Evolutionary conservation across 768 basidiomycete genomes (phyloP).

Genomic region (Tubosaeta sp.): DNA sequence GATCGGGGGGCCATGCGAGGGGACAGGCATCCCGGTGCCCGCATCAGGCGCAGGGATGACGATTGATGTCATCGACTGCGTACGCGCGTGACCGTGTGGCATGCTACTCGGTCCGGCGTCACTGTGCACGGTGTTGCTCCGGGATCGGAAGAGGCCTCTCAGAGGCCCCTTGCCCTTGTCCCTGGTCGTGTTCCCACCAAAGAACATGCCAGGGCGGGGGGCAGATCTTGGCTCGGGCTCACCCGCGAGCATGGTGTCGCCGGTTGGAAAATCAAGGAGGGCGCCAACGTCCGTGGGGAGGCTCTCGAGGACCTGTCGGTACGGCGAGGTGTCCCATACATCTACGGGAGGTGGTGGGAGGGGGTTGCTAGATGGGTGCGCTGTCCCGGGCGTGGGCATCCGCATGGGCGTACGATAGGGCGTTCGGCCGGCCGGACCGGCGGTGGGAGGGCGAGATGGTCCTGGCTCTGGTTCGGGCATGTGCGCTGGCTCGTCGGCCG

Average conservation of each 20-base stretch:
- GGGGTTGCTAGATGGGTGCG: conserved; percentile 40
- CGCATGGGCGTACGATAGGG: conserved; percentile 8
- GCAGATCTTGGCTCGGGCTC: conserved; percentile 18
- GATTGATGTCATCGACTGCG: conserved; percentile 19
- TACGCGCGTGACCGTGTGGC: conserved; percentile 17
- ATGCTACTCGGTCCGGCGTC: conserved; percentile 15
- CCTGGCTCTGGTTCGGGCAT: conserved; percentile 4
- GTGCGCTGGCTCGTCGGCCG: not conserved
- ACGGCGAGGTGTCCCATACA: conserved; percentile 54
- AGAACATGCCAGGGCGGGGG: conserved; percentile 17
- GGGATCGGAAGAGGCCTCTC: conserved; percentile 45
- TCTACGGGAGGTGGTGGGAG: conserved; percentile 62
- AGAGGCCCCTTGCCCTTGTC: conserved; percentile 34
- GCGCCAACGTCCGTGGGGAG: conserved; percentile 42
- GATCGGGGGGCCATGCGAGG: conserved; percentile 23
- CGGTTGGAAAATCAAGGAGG: conserved; percentile 10
- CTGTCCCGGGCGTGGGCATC: conserved; percentile 1
- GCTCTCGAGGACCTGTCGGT: conserved; percentile 46
- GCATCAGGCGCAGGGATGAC: conserved; percentile 18
- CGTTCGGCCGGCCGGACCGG: conserved; percentile 10
- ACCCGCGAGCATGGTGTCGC: not conserved
- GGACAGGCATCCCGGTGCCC: conserved; percentile 16
- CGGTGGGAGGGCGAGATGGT: not conserved
- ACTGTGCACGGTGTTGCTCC: conserved; percentile 27
- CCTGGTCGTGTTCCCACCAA: conserved; percentile 24